These are phyloP conservation scores for Musa schizocarpa DNA, from an alignment of 176 grass and related monocot genomes.

Conservation along the genomic window DNA sequence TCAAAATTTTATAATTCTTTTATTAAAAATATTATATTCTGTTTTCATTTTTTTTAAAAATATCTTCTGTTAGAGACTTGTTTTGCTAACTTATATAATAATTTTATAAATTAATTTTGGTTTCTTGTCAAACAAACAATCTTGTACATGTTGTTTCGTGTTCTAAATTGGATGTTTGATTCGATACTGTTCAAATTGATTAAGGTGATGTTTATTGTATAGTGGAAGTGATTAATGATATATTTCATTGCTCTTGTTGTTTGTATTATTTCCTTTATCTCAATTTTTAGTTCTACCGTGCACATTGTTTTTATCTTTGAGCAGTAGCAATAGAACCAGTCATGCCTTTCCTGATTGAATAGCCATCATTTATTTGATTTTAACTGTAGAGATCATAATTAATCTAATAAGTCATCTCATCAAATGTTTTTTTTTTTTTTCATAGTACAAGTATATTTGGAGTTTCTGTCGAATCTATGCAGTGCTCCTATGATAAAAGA, in stretches of 20 bases:
- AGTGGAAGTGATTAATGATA: background rate
- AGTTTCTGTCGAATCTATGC: slow-evolving; percentile 80
- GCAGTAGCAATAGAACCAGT: background rate
- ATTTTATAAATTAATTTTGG: background rate
- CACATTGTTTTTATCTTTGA: background rate
- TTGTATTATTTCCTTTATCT: background rate
- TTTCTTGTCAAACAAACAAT: background rate
- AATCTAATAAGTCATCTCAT: background rate
- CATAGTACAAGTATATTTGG: slow-evolving; percentile 69
- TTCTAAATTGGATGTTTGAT: background rate
- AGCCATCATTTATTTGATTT: background rate
- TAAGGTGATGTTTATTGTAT: background rate
- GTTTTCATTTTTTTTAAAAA: too few relatives aligned
- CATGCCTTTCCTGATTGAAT: slow-evolving; percentile 3
- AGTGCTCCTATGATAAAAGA: slow-evolving; percentile 71
- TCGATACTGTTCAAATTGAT: background rate
- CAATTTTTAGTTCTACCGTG: background rate
- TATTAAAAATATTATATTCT: too few relatives aligned
- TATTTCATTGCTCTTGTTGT: background rate
- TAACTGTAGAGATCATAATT: background rate
- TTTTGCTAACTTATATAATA: background rate
- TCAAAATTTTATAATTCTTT: too few relatives aligned
- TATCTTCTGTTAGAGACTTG: too few relatives aligned
- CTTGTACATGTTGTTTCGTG: background rate
- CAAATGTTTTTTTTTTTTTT: background rate